Base-by-base conservation (phyloP, 345 rosid genomes). In the Triadica sebifera region DNA sequence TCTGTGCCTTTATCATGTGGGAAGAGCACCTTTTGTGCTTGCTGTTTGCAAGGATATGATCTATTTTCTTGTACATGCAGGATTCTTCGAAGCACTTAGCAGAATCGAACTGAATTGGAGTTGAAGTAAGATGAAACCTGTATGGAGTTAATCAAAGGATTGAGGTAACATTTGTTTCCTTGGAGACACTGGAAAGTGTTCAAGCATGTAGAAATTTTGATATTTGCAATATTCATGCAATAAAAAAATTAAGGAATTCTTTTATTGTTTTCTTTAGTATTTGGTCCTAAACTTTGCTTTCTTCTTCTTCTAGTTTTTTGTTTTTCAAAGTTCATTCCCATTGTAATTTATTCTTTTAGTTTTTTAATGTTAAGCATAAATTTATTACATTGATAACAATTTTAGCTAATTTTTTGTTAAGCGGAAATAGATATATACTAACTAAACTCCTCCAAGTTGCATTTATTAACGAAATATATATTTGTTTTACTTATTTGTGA, bases 11-110 rank as follows among this genome's bases (percentile, higher is more conserved):
- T 67, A 10, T 56, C 6, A 20, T 43, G 43, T 46, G 24, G n/a
- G 39, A 25, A 59, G 5, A 43, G 9, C 41, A 6, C 39, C 3
- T 45, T 1, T 5, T 56, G 37, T 37, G 5, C 3, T 22, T 12
- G 0, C 29, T 39, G 53, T 53, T 20, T 69, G 16, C 60, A 34
- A 17, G 70, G 71, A 72, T 72, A 34, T 62, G 58, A 64, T 29
- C 24, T 47, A 16, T 51, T 8, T 5, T 10, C 43, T 8, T 72
- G 46, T 29, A 56, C n/a, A 53, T 24, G 4, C 24, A 5, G 11
- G 65, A 53, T 22, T 56, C 0, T 29, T 56, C 25, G 53, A 37
- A 7, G 25, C 34, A 29, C 34, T 29, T 29, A 29, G 39, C 56
- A 39, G 19, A 16, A 57, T 45, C 9, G 50, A 24, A 43, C 15